A percentile compares a stretch with the other conserved stretches of the same genome.
Evolutionary conservation across 228 moss, liverwort and hornwort genomes (phyloP).

Genomic region (Sphagnum magellanicum): DNA sequence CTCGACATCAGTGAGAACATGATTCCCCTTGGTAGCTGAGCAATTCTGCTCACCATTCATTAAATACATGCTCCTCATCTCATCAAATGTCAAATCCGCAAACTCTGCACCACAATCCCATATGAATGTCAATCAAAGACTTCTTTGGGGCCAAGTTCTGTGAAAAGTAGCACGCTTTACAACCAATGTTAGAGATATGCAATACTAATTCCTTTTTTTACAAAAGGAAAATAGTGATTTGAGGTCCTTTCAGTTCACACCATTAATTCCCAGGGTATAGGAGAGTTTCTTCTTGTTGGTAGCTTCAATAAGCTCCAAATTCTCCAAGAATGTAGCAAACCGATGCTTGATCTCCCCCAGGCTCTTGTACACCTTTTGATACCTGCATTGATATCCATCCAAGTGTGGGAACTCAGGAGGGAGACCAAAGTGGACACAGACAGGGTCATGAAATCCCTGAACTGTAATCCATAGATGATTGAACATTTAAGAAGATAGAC

Average conservation of each 20-base stretch:
- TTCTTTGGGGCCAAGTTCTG: too few species aligned
- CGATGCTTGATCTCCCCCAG: constrained; percentile 64
- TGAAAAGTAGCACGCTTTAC: too few species aligned
- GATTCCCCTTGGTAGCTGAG: constrained; percentile 82
- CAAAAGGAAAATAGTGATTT: too few species aligned
- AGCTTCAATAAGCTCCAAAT: constrained; percentile 67
- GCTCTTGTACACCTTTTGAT: constrained; percentile 72
- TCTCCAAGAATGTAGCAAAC: constrained; percentile 67
- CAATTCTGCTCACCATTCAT: constrained; percentile 78
- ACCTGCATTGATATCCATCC: constrained; percentile 26
- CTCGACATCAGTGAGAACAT: constrained; percentile 50
- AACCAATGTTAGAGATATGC: too few species aligned
- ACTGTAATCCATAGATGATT: not conserved
- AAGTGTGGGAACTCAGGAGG: not conserved
- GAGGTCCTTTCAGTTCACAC: constrained; percentile 19
- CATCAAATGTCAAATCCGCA: constrained; percentile 78
- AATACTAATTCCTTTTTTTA: too few species aligned
- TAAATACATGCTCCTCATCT: constrained; percentile 63
- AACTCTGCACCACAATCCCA: constrained; percentile 48
- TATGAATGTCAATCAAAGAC: not conserved
- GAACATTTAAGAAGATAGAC: not conserved
- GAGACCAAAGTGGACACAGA: not conserved
- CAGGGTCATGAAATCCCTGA: not conserved
- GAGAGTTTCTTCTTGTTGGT: constrained; percentile 64
- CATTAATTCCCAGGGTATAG: constrained; percentile 82